Evolutionary conservation across 2,329 filamentous ascomycete species (phyloP).

Genomic region (Colletotrichum echinochloae): DNA sequence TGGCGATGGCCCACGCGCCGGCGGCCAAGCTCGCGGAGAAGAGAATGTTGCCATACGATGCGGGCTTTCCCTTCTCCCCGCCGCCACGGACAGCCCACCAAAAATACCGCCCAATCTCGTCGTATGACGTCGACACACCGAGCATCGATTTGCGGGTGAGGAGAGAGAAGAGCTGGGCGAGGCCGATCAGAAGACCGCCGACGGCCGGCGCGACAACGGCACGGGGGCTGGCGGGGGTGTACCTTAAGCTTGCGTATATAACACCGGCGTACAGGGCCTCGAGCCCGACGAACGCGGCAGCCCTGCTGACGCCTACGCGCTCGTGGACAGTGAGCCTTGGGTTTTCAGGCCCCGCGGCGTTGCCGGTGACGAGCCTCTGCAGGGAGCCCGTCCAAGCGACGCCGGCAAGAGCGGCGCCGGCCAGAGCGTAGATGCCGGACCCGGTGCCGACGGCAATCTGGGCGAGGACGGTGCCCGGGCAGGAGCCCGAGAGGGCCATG

Average conservation of each 20-base stretch:
- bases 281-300: conserved; percentile 54
- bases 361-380: conserved; percentile 49
- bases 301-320: conserved; percentile 54
- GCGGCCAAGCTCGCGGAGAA: conserved; percentile 65
- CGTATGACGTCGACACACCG: conserved; percentile 71
- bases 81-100: conserved; percentile 55
- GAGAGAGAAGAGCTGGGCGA: conserved; percentile 68
- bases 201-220: conserved; percentile 57
- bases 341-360: conserved; percentile 44
- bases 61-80: conserved; percentile 45
- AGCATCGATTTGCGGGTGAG: conserved; percentile 65
- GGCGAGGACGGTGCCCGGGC: conserved; percentile 73
- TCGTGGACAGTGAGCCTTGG: conserved; percentile 52
- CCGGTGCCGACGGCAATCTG: conserved; percentile 67
- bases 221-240: conserved; percentile 48
- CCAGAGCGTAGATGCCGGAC: conserved; percentile 64
- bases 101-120: conserved; percentile 69
- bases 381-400: conserved; percentile 62
- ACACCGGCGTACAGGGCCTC: conserved; percentile 56
- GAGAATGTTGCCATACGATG: conserved; percentile 57
- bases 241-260: conserved; percentile 53
- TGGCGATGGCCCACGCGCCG: conserved; percentile 58
- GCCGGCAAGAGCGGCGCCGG: conserved; percentile 68
- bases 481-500: conserved; percentile 74
- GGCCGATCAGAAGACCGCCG: conserved; percentile 70